These are phyloP conservation scores for Gaultheria prostrata DNA, from an alignment of 148 eudicot species.

Conservation along the genomic window DNA sequence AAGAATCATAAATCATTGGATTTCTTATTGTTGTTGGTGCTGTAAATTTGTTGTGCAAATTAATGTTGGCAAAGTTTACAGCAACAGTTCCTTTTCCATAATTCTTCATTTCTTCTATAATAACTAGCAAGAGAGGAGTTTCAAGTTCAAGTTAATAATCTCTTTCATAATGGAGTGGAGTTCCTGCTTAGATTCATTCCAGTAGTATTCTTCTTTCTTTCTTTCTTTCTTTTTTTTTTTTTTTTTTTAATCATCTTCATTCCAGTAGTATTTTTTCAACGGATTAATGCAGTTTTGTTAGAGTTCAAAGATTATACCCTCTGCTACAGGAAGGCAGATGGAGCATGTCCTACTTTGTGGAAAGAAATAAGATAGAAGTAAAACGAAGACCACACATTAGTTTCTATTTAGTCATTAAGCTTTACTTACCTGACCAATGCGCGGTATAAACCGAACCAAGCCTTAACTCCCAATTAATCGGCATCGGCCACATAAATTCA, in stretches of 20 bases:
- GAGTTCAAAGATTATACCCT: too few species aligned
- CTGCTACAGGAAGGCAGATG: too few species aligned
- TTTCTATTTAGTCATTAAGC: neutral
- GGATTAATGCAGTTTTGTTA: too few species aligned
- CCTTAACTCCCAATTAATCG: too few species aligned
- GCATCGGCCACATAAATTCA: too few species aligned
- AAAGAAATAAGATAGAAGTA: neutral
- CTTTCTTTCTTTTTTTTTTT: too few species aligned
- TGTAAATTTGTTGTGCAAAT: neutral
- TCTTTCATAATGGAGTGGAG: too few species aligned
- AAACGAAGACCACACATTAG: neutral
- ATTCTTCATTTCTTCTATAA: neutral
- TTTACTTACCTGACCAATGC: neutral
- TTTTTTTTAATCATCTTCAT: too few species aligned
- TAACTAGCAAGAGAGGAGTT: neutral
- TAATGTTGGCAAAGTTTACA: neutral
- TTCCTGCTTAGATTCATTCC: neutral
- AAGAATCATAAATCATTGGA: constrained; percentile 4
- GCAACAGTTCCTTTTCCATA: neutral
- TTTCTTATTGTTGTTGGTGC: neutral
- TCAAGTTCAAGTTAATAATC: neutral
- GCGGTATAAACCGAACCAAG: too few species aligned
- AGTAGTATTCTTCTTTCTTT: neutral
- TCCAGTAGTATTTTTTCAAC: too few species aligned
- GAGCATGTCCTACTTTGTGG: too few species aligned